A percentile compares a stretch with the other conserved stretches of the same genome.
These are phyloP conservation scores for Mallotus repandus DNA, from an alignment of 441 rosid species.

Conservation along the genomic window DNA sequence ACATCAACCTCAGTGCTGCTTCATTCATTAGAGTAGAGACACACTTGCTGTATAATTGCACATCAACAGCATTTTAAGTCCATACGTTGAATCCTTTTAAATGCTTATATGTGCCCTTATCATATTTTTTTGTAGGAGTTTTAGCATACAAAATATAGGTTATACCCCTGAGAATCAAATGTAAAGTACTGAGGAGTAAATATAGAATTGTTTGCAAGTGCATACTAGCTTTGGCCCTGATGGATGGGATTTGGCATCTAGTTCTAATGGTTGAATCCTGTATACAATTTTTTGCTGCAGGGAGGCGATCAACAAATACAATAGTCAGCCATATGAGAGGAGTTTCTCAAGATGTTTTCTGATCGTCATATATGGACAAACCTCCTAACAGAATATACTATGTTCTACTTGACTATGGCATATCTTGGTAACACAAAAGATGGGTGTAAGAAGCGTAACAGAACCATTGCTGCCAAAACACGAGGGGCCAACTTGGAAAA, in stretches of 20 bases:
- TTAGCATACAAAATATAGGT: neutral
- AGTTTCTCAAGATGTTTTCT: no score
- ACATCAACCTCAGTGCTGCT: slow-evolving; percentile 4
- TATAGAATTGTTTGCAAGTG: no score
- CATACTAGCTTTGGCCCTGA: no score
- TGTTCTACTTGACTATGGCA: neutral
- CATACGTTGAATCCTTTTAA: neutral
- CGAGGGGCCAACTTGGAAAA: neutral
- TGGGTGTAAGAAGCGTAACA: neutral
- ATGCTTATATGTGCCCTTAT: neutral
- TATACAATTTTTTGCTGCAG: no score
- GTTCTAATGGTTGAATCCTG: no score
- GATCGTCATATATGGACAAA: no score
- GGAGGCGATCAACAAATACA: no score
- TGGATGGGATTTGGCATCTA: no score
- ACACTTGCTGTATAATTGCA: neutral
- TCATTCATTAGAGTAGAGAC: neutral
- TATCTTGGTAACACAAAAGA: neutral
- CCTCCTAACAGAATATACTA: no score
- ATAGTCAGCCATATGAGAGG: no score
- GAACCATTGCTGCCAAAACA: neutral
- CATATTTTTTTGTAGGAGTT: slow-evolving; percentile 5
- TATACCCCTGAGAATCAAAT: neutral
- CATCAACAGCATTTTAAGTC: neutral
- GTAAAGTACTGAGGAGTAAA: neutral